Evolutionary conservation across 2,329 filamentous ascomycete genomes (phyloP).

Genomic region (Colletotrichum destructivum): DNA sequence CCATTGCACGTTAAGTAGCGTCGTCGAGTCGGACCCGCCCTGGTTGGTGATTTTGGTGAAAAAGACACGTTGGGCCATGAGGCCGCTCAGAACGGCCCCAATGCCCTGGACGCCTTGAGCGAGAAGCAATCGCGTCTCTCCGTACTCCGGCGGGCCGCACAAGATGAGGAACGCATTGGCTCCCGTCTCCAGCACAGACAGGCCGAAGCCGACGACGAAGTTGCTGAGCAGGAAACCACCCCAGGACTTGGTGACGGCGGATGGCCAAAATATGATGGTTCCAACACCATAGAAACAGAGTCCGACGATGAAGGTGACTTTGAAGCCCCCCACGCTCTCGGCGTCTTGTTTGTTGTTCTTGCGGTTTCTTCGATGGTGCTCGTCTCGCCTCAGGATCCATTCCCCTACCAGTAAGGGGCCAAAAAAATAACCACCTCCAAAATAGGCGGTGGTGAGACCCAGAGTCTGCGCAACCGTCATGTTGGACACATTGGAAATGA

Average conservation of each 20-base stretch:
- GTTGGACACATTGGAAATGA: slow-evolving; percentile 74
- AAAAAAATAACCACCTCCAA: slow-evolving; percentile 78
- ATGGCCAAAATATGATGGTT: slow-evolving; percentile 91
- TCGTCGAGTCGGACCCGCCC: slow-evolving; percentile 52
- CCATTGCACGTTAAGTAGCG: slow-evolving; percentile 84
- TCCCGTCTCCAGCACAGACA: slow-evolving; percentile 84
- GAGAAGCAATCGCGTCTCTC: slow-evolving; percentile 81
- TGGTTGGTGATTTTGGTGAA: slow-evolving; percentile 71
- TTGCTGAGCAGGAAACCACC: slow-evolving; percentile 82
- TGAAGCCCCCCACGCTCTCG: slow-evolving; percentile 76
- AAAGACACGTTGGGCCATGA: slow-evolving; percentile 82
- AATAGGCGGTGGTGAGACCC: slow-evolving; percentile 80
- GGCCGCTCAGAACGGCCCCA: slow-evolving; percentile 79
- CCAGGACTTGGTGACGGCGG: slow-evolving; percentile 81
- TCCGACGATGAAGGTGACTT: slow-evolving; percentile 84
- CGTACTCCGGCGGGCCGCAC: slow-evolving; percentile 81
- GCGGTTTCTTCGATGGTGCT: slow-evolving; percentile 64
- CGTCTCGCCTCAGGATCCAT: slow-evolving; percentile 79
- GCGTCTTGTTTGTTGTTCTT: slow-evolving; percentile 53
- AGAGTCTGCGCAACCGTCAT: slow-evolving; percentile 75
- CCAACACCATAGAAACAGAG: slow-evolving; percentile 81
- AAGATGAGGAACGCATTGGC: slow-evolving; percentile 82
- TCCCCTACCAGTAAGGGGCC: slow-evolving; percentile 79
- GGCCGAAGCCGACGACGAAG: slow-evolving; percentile 83
- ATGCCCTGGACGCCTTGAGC: slow-evolving; percentile 85